Base-by-base conservation (phyloP, 352 stramenopile genomes). In the Phytophthora litchii region DNA sequence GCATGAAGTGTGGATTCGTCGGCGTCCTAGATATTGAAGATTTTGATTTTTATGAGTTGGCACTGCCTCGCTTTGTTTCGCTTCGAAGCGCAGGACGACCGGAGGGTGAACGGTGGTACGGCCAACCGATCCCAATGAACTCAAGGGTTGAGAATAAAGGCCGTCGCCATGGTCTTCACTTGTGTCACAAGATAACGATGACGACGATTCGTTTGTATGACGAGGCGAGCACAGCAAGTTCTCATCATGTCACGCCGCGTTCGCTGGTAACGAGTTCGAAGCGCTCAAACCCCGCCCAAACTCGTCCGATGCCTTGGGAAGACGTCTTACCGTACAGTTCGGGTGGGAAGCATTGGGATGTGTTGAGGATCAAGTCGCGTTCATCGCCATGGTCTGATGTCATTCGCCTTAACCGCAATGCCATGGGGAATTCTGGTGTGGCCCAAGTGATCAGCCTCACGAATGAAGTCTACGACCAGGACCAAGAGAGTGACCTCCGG, bases 171-270 rank as follows among this genome's bases (percentile, higher is more conserved):
- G 85, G 87, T 5, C 61, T 96, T n/a, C 85, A 96, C 50, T 60
- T 96, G 42, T 94, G 87, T 34, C 87, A 96, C 54, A 91, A 84
- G 42, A 86, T 92, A 56, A 76, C 74, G n/a, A 92, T 93, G 78
- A 94, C 83, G 25, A 94, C 87, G 1, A 91, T 96, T 54, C 85
- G 87, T 27, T 72, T 96, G 17, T 94, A 96, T 48, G 87, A 96
- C 32, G 87, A 96, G 66, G 77, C 61, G 1, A 96, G 87, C 51
- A 96, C 87, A 16, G 87, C 87, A 4, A 96, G 87, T 36, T 70
- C 82, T 10, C 85, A 96, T 54, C 87, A 96, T 47, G 74, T 83
- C 44, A 96, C 87, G 0, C 87, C 87, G 1, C 64, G 85, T 9
- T 92, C 85, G 25, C 61, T 94, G 13, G 48, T 89, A 10, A 78